phyloP scores from a whole-genome alignment of 176 grass and related monocot species.

The Dendrocalamus sinicus region DNA sequence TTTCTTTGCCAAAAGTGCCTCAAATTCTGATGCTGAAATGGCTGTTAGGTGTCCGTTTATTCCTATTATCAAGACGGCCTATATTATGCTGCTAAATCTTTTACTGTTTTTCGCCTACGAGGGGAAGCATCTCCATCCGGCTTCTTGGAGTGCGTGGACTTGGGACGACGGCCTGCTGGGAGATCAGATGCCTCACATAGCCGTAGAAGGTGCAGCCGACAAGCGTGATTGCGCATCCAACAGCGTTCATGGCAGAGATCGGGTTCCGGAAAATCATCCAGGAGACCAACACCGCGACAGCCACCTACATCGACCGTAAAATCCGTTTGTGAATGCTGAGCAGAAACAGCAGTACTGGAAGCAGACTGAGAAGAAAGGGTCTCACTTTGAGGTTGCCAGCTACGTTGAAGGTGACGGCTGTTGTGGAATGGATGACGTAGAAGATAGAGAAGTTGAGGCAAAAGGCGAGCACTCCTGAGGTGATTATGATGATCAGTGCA shows the following conservation, averaged over 20 bases:
- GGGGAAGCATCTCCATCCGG: constrained; percentile 81
- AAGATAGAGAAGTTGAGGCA: constrained; percentile 89
- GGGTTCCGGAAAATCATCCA: constrained; percentile 97
- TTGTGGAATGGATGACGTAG: constrained; percentile 81
- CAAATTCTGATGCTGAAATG: not conserved
- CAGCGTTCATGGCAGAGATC: constrained; percentile 81
- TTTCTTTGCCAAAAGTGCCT: constrained; percentile 19
- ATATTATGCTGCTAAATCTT: constrained; percentile 55
- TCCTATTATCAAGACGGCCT: constrained; percentile 34
- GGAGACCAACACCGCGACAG: constrained; percentile 81
- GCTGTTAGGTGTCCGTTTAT: constrained; percentile 32
- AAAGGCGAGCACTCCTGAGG: constrained; percentile 69
- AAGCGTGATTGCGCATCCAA: constrained; percentile 80
- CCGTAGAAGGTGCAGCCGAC: constrained; percentile 93
- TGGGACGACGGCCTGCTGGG: constrained; percentile 50
- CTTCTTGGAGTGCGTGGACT: constrained; percentile 63
- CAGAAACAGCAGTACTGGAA: not conserved
- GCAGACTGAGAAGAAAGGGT: not conserved
- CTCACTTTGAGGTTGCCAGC: constrained; percentile 72
- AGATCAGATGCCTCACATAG: constrained; percentile 77
- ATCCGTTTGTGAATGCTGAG: not conserved
- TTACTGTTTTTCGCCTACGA: constrained; percentile 73
- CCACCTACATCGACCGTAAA: constrained; percentile 47
- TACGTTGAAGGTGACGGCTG: constrained; percentile 80
- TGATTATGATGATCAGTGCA: constrained; percentile 61